Conservation (phyloP, 2,329 filamentous ascomycete species). For the Magnaporthales sp. region DNA sequence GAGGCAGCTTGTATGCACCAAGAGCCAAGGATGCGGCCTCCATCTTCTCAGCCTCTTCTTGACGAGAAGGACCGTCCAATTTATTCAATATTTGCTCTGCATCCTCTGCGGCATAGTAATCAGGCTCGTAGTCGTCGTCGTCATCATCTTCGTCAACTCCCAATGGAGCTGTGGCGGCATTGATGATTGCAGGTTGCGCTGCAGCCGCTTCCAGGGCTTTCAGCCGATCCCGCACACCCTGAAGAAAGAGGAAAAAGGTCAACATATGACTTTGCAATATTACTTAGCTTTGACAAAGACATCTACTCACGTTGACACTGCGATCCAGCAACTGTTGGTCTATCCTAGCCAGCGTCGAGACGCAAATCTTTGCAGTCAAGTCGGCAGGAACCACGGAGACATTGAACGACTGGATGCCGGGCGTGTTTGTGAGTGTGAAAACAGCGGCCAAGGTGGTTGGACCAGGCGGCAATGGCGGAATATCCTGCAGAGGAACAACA, state of each 20-base stretch:
- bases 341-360: slow-evolving; percentile 66
- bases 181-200: slow-evolving; percentile 33
- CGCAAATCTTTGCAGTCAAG: slow-evolving; percentile 71
- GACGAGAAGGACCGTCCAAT: slow-evolving; percentile 59
- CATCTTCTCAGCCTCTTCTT: slow-evolving; percentile 32
- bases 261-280: no score
- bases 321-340: slow-evolving; percentile 60
- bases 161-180: slow-evolving; percentile 50
- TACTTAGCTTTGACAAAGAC: no score
- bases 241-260: no score
- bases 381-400: slow-evolving; percentile 69
- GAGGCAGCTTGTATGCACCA: slow-evolving; percentile 70
- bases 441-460: slow-evolving; percentile 74
- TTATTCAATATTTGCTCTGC: slow-evolving; percentile 72
- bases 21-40: slow-evolving; percentile 50
- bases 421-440: slow-evolving; percentile 75
- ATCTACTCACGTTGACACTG: slow-evolving; percentile 58
- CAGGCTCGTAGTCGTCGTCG: slow-evolving; percentile 80
- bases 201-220: slow-evolving; percentile 31
- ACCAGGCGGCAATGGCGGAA: slow-evolving; percentile 66
- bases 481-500: slow-evolving; percentile 33
- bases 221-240: slow-evolving; percentile 45
- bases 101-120: slow-evolving; percentile 70
- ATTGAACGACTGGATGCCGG: slow-evolving; percentile 69
- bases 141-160: slow-evolving; percentile 75